Conservation (phyloP, 257 asterid species). For the Solanum paucissectum region DNA sequence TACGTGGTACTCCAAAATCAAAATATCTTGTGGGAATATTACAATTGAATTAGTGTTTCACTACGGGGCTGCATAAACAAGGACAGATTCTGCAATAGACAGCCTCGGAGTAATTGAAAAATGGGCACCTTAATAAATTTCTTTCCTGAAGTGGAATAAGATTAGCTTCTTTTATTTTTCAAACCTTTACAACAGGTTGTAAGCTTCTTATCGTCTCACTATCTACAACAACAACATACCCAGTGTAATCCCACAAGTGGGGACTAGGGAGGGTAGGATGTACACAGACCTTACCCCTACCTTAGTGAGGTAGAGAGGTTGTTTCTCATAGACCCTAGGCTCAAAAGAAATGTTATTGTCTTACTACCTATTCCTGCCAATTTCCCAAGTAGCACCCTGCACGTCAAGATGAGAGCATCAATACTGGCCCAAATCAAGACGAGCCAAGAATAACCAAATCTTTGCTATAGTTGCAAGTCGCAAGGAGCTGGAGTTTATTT, state of each 20-base stretch:
- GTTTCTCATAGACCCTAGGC: neutral
- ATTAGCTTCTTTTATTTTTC: neutral
- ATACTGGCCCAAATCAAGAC: neutral
- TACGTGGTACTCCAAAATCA: neutral
- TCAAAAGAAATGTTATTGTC: neutral
- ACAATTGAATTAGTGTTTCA: neutral
- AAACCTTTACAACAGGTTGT: neutral
- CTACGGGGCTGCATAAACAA: neutral
- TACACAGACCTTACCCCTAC: neutral
- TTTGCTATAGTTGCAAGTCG: neutral
- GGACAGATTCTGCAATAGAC: neutral
- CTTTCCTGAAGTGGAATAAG: neutral
- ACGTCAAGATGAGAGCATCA: neutral
- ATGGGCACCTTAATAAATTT: neutral
- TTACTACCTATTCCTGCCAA: neutral
- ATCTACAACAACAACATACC: neutral
- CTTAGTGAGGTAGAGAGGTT: neutral
- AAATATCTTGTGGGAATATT: neutral
- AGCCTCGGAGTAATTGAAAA: neutral
- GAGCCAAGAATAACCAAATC: neutral
- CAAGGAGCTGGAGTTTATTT: neutral
- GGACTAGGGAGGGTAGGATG: neutral
- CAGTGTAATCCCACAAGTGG: neutral
- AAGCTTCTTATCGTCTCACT: neutral
- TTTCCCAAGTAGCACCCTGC: neutral